These are phyloP conservation scores for Linum lewisii DNA, from an alignment of 345 rosid genomes.

Conservation along the genomic window DNA sequence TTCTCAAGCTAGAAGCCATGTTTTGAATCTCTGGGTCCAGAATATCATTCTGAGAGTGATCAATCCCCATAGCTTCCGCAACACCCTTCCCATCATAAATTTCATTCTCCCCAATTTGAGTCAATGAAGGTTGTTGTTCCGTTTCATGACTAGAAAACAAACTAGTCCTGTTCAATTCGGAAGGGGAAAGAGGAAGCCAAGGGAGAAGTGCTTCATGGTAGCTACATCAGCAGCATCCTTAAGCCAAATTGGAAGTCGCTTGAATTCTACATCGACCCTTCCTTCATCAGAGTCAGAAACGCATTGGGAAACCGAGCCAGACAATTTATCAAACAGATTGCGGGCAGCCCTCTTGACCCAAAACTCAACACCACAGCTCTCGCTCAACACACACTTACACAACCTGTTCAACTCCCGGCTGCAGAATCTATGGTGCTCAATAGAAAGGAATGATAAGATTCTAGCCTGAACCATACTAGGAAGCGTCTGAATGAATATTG, in stretches of 20 bases:
- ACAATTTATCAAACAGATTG: constrained; percentile 51
- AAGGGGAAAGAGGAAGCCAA: constrained; percentile 51
- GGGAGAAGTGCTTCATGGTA: constrained; percentile 29
- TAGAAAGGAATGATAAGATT: constrained; percentile 50
- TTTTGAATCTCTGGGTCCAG: constrained; percentile 30
- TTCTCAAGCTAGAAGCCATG: constrained; percentile 30
- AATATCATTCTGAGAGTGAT: constrained; percentile 14
- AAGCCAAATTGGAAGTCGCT: constrained; percentile 52
- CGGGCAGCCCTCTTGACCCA: constrained; percentile 62
- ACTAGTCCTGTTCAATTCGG: constrained; percentile 25
- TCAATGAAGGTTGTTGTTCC: constrained; percentile 14
- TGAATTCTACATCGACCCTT: constrained; percentile 26
- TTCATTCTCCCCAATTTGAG: constrained; percentile 26
- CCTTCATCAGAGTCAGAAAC: constrained; percentile 32
- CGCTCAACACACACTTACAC: constrained; percentile 37
- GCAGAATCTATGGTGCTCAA: constrained; percentile 41
- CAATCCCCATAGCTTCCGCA: constrained; percentile 24
- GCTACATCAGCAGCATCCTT: constrained; percentile 16
- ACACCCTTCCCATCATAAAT: constrained; percentile 20
- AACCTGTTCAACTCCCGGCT: constrained; percentile 36
- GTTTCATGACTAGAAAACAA: constrained; percentile 21
- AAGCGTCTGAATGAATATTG: constrained; percentile 56
- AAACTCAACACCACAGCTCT: constrained; percentile 28
- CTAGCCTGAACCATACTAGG: constrained; percentile 54
- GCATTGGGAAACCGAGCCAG: constrained; percentile 31